Conservation (phyloP, 345 rosid species). For the Syzygium oleosum region DNA sequence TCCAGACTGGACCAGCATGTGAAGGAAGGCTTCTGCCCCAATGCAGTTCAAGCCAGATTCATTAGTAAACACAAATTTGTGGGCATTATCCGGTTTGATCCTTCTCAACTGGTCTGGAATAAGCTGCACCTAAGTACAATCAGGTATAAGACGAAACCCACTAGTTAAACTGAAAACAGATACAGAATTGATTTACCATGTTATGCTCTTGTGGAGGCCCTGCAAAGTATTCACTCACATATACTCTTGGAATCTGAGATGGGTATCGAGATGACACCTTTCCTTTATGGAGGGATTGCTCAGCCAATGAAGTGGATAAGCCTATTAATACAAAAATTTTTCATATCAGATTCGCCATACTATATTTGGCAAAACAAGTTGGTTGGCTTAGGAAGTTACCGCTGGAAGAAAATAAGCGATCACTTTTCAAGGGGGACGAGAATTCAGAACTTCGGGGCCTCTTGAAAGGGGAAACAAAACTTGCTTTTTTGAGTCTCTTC, state of each 20-base stretch:
- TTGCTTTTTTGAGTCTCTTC: slow-evolving; percentile 40
- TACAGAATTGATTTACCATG: slow-evolving; percentile 29
- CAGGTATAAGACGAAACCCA: neutral
- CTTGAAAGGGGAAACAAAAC: slow-evolving; percentile 61
- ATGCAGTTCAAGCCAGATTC: slow-evolving; percentile 39
- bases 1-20: slow-evolving; percentile 60
- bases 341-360: neutral
- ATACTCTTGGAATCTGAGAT: slow-evolving; percentile 40
- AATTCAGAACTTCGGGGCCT: slow-evolving; percentile 67
- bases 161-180: neutral
- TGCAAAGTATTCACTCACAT: slow-evolving; percentile 61
- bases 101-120: slow-evolving; percentile 23
- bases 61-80: slow-evolving; percentile 42
- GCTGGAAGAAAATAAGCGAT: slow-evolving; percentile 20
- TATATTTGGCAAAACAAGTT: slow-evolving; percentile 4
- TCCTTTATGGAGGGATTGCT: slow-evolving; percentile 29
- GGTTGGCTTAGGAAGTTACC: slow-evolving; percentile 34
- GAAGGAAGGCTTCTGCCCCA: slow-evolving; percentile 48
- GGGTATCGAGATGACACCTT: slow-evolving; percentile 57
- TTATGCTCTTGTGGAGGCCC: slow-evolving; percentile 35
- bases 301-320: slow-evolving; percentile 31
- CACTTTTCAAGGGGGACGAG: slow-evolving; percentile 47
- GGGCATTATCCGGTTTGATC: slow-evolving; percentile 50
- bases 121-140: slow-evolving; percentile 29
- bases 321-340: slow-evolving; percentile 35